Evolutionary conservation across 192 early-diverging fungal genomes (phyloP).

Genomic region (Gorgonomyces haynaldii): DNA sequence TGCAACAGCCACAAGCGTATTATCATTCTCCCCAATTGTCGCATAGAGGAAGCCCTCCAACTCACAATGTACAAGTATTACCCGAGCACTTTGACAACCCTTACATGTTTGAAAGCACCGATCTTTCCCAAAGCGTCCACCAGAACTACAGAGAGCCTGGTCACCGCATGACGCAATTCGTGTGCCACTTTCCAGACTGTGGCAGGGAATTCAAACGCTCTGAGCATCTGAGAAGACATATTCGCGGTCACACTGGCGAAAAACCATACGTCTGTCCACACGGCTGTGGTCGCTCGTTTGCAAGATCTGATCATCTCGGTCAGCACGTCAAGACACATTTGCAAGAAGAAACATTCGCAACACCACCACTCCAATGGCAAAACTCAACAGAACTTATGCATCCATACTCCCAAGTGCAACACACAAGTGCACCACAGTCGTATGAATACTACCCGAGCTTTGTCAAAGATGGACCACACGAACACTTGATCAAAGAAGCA

Average conservation of each 20-base stretch:
- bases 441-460: neutral
- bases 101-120: constrained; percentile 1
- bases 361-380: neutral
- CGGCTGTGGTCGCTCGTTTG: constrained; percentile 47
- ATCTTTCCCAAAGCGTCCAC: neutral
- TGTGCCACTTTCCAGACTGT: constrained; percentile 19
- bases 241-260: constrained; percentile 53
- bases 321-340: constrained; percentile 39
- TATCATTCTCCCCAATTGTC: no score
- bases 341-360: neutral
- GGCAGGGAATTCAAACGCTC: constrained; percentile 53
- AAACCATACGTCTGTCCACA: constrained; percentile 48
- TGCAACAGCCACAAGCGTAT: no score
- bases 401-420: neutral
- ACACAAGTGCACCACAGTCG: neutral
- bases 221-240: constrained; percentile 68
- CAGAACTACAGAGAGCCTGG: no score
- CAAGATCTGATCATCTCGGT: constrained; percentile 50
- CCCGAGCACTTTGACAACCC: neutral
- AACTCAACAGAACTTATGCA: neutral
- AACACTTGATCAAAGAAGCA: no score
- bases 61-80: constrained; percentile 1
- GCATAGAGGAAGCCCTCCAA: no score
- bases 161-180: no score
- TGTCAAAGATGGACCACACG: neutral